Evolutionary conservation across 2,329 filamentous ascomycete genomes (phyloP), one percentile per base, ranked within the genome.

Genomic region (Diaporthe caulivora): DNA sequence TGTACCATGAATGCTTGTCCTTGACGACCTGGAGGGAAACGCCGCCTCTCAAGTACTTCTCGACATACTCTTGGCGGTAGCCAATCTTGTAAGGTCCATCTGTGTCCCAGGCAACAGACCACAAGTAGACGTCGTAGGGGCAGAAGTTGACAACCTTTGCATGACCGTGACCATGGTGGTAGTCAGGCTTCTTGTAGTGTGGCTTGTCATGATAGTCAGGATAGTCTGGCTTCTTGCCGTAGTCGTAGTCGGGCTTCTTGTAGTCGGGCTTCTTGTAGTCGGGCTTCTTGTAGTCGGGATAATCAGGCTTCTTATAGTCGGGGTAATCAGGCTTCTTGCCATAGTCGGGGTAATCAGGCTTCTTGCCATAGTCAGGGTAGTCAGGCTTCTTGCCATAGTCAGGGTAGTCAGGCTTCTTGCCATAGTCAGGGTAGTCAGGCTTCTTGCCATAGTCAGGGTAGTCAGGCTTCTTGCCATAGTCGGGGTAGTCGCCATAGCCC

Each of bases 131-230:
- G 10, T 73, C 72, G 29, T 58, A 58, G 2, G 70, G 72, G 26
- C 72, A 74, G 37, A 62, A 68, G 62, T 74, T 74, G 40, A 74
- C 51, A 31, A 74, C 47, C 37, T 72, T 74, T 17, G 72, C 72
- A 37, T 74, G 26, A 24, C 62, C 69, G 49, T 55, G 51, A 29
- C 62, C 65, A 29, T n/a, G 7, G 13, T 57, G 51, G 6, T 24
- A 10, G 44, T 37, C 47, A 21, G 29, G 29, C 62, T 37, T 10
- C 31, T 67, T 21, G 44, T 49, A 15, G 53, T 57, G 29, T n/a
- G 29, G 29, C 64, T 40, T 11, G n/a, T 68, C 15, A 31, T 44
- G 40, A 26, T 49, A 15, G 53, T 57, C 40, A n/a, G 29, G 54
- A 9, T 47, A 18, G 40, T 70, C 54, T 10, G 68, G 40, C 26